Percentiles rank a stretch among this genome's conserved stretches.
phyloP scores from a whole-genome alignment of 2,329 filamentous ascomycete genomes.

The Pseudogymnoascus destructans region DNA sequence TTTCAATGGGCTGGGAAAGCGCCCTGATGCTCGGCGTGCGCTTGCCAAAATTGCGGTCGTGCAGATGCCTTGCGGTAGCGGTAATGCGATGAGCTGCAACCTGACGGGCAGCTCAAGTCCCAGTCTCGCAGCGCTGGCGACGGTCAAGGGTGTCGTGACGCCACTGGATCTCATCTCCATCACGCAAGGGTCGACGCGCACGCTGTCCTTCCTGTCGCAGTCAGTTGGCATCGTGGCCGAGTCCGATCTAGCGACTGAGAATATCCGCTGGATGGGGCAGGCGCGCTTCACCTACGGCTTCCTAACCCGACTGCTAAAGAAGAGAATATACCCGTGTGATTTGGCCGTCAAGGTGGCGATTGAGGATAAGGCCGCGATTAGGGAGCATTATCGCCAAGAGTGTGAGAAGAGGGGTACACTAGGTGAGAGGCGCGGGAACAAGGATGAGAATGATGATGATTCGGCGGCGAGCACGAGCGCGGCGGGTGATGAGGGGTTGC shows the following conservation, averaged over 20 bases:
- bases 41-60: slow-evolving; percentile 66
- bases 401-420: slow-evolving; percentile 23
- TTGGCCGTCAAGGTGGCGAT: slow-evolving; percentile 74
- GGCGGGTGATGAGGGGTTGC: slow-evolving; percentile 42
- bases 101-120: slow-evolving; percentile 67
- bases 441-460: slow-evolving; percentile 24
- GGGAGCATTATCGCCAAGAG: slow-evolving; percentile 53
- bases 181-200: slow-evolving; percentile 63
- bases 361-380: slow-evolving; percentile 60
- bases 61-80: slow-evolving; percentile 83
- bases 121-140: slow-evolving; percentile 63
- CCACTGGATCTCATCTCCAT: slow-evolving; percentile 77
- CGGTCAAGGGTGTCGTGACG: slow-evolving; percentile 78
- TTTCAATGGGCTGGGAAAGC: slow-evolving; percentile 79
- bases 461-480: slow-evolving; percentile 22
- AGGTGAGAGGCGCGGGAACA: slow-evolving; percentile 22
- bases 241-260: slow-evolving; percentile 75
- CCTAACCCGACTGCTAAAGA: slow-evolving; percentile 59
- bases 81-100: slow-evolving; percentile 89
- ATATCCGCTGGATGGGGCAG: slow-evolving; percentile 85
- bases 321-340: slow-evolving; percentile 78
- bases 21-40: slow-evolving; percentile 60
- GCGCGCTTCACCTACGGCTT: slow-evolving; percentile 78
- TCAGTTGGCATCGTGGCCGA: slow-evolving; percentile 83
- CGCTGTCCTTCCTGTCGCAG: slow-evolving; percentile 82